Conservation (phyloP, 78 protist genomes). For the Dictyostelium intermedium region DNA sequence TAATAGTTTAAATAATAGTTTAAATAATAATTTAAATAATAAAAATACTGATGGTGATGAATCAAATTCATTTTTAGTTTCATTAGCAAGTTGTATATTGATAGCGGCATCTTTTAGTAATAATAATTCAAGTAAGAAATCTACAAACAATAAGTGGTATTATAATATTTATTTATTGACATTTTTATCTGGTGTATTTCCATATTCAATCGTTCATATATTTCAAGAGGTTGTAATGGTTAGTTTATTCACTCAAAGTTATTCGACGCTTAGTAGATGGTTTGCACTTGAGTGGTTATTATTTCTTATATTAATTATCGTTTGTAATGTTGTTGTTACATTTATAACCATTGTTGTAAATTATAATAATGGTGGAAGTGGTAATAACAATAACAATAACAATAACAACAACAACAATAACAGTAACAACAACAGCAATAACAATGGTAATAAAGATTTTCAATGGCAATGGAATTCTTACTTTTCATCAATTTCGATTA, state of each 20-base stretch:
- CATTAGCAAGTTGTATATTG: not conserved
- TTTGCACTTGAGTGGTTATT: not conserved
- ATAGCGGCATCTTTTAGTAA: not conserved
- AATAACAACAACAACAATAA: not conserved
- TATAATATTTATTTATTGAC: not conserved
- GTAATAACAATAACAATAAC: not conserved
- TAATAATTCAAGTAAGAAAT: not conserved
- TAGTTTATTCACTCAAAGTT: not conserved
- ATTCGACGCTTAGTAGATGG: not conserved
- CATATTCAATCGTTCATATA: not conserved
- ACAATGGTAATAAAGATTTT: not conserved
- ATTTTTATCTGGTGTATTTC: not conserved
- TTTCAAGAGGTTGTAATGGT: not conserved
- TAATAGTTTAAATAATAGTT: not conserved
- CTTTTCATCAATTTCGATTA: not conserved
- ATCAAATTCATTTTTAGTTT: not conserved
- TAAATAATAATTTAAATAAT: not conserved
- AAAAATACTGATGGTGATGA: not conserved
- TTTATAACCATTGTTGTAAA: not conserved
- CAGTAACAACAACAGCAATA: not conserved
- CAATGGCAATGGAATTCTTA: constrained; percentile 7
- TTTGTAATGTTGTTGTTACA: not conserved
- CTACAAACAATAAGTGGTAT: not conserved
- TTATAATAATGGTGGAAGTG: not conserved
- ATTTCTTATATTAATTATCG: not conserved